Evolutionary conservation across 2,329 filamentous ascomycete genomes (phyloP).

Genomic region (Biscogniauxia marginata): DNA sequence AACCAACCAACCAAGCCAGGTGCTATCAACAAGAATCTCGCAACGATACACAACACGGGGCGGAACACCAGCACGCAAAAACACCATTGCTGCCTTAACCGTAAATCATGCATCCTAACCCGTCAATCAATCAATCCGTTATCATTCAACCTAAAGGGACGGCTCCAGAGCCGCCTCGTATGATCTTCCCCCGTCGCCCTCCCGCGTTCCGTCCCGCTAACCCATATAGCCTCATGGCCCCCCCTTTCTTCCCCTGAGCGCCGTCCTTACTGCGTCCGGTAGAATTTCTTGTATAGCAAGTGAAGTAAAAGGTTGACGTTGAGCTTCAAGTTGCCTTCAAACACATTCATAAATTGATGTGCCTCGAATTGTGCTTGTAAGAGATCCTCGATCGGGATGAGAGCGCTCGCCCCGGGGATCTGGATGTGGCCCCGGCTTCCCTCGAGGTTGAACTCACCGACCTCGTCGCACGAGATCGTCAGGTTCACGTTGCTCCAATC

Average conservation of each 20-base stretch:
- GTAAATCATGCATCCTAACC: neutral
- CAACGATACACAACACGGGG: neutral
- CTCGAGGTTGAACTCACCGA: slow-evolving; percentile 91
- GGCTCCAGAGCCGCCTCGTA: neutral
- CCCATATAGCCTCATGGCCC: neutral
- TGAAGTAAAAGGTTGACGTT: slow-evolving; percentile 98
- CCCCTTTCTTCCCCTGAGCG: neutral
- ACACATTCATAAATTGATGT: slow-evolving; percentile 92
- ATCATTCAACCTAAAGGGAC: neutral
- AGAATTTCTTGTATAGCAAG: slow-evolving; percentile 98
- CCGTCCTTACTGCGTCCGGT: slow-evolving; percentile 60
- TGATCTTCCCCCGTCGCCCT: neutral
- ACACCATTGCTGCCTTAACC: neutral
- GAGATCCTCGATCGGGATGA: slow-evolving; percentile 87
- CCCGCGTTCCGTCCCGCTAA: neutral
- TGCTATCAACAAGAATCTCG: no score
- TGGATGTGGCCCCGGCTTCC: slow-evolving; percentile 90
- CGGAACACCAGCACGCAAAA: neutral
- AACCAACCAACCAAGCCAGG: neutral
- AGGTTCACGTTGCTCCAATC: slow-evolving; percentile 93
- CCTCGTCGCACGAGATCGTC: slow-evolving; percentile 90
- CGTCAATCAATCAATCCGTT: neutral
- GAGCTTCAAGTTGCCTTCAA: slow-evolving; percentile 79
- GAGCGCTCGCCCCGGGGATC: slow-evolving; percentile 87
- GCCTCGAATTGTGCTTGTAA: slow-evolving; percentile 97